Conservation (phyloP, 768 basidiomycete species). For the Thelephora ganbajun region DNA sequence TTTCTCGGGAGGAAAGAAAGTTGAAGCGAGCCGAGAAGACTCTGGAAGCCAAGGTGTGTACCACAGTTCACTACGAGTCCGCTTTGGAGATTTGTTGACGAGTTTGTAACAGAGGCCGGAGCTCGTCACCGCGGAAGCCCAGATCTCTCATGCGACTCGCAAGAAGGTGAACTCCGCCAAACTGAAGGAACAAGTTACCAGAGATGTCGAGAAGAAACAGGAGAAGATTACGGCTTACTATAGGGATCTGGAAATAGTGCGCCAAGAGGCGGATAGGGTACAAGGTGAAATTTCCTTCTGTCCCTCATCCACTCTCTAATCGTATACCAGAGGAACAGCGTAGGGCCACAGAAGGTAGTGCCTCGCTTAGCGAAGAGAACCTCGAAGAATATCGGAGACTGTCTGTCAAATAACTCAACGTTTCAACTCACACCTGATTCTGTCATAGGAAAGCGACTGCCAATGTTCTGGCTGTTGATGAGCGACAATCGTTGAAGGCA, state of each 20-base stretch:
- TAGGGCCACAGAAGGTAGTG: constrained; percentile 55
- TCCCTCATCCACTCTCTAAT: constrained; percentile 2
- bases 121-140: constrained; percentile 70
- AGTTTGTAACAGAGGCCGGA: constrained; percentile 65
- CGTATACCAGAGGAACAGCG: constrained; percentile 51
- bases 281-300: constrained; percentile 35
- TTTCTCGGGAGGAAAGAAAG: constrained; percentile 73
- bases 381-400: constrained; percentile 78
- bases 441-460: constrained; percentile 59
- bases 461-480: constrained; percentile 67
- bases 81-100: neutral
- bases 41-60: constrained; percentile 63
- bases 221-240: constrained; percentile 40
- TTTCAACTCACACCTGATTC: constrained; percentile 8
- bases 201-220: constrained; percentile 39
- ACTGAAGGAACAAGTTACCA: constrained; percentile 46
- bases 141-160: constrained; percentile 73
- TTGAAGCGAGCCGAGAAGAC: constrained; percentile 88
- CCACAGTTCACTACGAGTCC: neutral
- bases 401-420: constrained; percentile 26
- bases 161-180: constrained; percentile 62
- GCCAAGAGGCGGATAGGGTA: constrained; percentile 59
- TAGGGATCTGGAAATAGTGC: constrained; percentile 53
- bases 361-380: constrained; percentile 71
- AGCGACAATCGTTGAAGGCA: constrained; percentile 76